phyloP scores from a whole-genome alignment of 768 basidiomycete genomes.

The Tylopilus felleus region DNA sequence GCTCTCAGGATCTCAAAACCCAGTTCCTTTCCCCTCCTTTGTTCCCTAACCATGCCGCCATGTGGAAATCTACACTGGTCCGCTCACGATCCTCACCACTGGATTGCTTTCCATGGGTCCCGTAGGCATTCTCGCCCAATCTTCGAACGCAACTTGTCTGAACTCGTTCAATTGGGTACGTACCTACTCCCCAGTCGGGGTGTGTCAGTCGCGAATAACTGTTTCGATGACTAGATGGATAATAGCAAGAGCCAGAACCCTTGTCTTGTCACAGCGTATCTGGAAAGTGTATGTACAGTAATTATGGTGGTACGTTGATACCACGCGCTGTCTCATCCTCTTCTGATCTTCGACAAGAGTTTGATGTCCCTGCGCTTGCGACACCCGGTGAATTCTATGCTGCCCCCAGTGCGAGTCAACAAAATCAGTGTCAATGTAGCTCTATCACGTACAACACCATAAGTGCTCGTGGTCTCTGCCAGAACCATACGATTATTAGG shows the following conservation, averaged over 20 bases:
- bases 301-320: conserved; percentile 36
- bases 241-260: conserved; percentile 48
- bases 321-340: conserved; percentile 2
- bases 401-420: conserved; percentile 31
- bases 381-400: conserved; percentile 31
- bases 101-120: conserved; percentile 20
- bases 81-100: conserved; percentile 16
- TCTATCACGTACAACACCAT: conserved; percentile 54
- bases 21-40: neutral
- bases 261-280: conserved; percentile 42
- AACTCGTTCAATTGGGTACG: conserved; percentile 29
- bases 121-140: conserved; percentile 19
- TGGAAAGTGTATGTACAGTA: conserved; percentile 45
- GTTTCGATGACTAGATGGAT: conserved; percentile 20
- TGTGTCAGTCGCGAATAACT: neutral
- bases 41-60: conserved; percentile 9
- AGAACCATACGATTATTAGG: conserved; percentile 40
- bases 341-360: conserved; percentile 30
- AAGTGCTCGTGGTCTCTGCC: conserved; percentile 58
- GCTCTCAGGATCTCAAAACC: neutral
- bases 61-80: conserved; percentile 3
- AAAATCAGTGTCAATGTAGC: conserved; percentile 48
- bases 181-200: neutral
- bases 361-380: conserved; percentile 38
- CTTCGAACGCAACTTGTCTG: conserved; percentile 19